These are phyloP conservation scores for Sugiyamaella lignohabitans DNA, from an alignment of 805 yeast genomes.

Conservation along the genomic window DNA sequence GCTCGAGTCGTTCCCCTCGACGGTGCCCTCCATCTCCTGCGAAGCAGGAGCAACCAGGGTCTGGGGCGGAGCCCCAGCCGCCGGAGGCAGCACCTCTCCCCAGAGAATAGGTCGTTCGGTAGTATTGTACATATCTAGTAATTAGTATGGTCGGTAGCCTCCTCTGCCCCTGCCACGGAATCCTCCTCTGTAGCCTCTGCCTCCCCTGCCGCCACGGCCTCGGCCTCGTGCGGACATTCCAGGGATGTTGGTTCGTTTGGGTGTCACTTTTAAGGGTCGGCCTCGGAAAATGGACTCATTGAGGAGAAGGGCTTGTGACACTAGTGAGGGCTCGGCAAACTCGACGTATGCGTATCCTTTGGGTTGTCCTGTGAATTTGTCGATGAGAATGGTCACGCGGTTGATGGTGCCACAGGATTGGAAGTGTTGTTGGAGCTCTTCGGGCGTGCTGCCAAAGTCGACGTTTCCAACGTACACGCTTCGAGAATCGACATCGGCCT, in stretches of 20 bases:
- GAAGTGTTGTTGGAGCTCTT: slow-evolving; percentile 71
- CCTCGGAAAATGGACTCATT: slow-evolving; percentile 64
- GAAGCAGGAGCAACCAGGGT: background rate
- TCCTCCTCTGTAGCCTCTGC: slow-evolving; percentile 27
- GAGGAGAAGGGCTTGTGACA: slow-evolving; percentile 55
- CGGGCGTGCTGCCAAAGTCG: slow-evolving; percentile 71
- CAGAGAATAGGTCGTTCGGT: too few relatives aligned
- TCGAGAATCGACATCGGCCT: slow-evolving; percentile 65
- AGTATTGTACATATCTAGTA: too few relatives aligned
- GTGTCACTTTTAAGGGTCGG: slow-evolving; percentile 63
- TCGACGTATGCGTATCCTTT: slow-evolving; percentile 86
- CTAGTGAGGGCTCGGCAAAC: slow-evolving; percentile 61
- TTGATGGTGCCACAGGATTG: slow-evolving; percentile 64
- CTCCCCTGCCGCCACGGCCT: slow-evolving; percentile 41
- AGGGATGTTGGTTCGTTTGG: slow-evolving; percentile 78
- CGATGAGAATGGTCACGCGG: slow-evolving; percentile 69
- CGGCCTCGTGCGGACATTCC: slow-evolving; percentile 54
- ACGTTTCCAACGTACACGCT: slow-evolving; percentile 81
- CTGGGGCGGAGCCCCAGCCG: background rate
- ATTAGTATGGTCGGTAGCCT: slow-evolving; percentile 38
- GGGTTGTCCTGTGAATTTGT: slow-evolving; percentile 72
- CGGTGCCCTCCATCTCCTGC: too few relatives aligned
- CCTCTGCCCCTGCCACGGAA: slow-evolving; percentile 39
- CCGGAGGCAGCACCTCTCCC: background rate
- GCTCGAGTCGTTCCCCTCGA: background rate